Evolutionary conservation across 495 filamentous ascomycete genomes (phyloP), one percentile per base, ranked within the genome.

Genomic region (Clohesyomyces aquaticus): DNA sequence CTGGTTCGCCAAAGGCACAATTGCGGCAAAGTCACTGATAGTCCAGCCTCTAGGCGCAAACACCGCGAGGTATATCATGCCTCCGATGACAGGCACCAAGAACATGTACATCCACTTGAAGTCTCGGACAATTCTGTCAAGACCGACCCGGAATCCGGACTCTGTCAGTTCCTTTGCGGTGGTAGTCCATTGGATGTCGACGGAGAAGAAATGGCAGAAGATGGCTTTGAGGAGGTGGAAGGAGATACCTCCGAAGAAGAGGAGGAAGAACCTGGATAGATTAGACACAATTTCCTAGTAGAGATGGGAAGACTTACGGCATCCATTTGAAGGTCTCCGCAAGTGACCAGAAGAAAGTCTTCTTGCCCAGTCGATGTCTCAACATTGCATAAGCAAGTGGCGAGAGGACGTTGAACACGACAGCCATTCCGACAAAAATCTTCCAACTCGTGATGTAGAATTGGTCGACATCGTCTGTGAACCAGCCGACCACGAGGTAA

Each of bases 371-470:
- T n/a, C 86, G 82, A 72, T 89, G 87, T 1, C 86, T 80, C 81
- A 89, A 83, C 61, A 88, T 77, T 29, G 86, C 86, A 16, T 86
- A 76, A 0, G 85, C 84, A 23, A 88, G 71, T 58, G 87, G 87
- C 45, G 85, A 85, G 35, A 88, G 80, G 29, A 85, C 84, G 72
- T 88, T 89, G 75, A 89, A 89, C 43, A 89, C 84, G 61, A 88
- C 81, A 65, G 87, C 83, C 71, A 89, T 87, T 53, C 83, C 85
- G 77, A 89, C 87, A 82, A 86, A 89, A 49, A 89, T 86, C 73
- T 87, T 85, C 87, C 87, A 91, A 28, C 85, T 88, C 70, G 85
- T 83, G 69, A 91, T 78, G 70, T 91, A 91, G 77, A 87, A 88
- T 72, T 90, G 86, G 74, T 91, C 88, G 52, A 91, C 74, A 67